Conservation (phyloP, 2,329 filamentous ascomycete genomes). For the Aspergillus glaucus region DNA sequence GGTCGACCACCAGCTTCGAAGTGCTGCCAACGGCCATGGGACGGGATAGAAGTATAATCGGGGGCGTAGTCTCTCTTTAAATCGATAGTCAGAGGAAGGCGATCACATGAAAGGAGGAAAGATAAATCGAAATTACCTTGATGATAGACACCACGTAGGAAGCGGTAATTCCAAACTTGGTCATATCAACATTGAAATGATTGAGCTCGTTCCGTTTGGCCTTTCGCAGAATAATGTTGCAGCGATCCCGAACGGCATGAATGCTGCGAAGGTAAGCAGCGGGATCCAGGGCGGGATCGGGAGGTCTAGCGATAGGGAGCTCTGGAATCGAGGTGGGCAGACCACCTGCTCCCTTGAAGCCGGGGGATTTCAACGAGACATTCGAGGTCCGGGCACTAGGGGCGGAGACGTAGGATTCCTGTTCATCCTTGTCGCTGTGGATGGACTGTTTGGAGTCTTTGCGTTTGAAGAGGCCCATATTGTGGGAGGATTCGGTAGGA, state of each 20-base stretch:
- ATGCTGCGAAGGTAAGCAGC: conserved; percentile 87
- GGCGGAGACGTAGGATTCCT: conserved; percentile 33
- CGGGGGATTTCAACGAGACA: conserved; percentile 46
- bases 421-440: conserved; percentile 33
- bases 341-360: conserved; percentile 39
- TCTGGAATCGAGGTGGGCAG: conserved; percentile 57
- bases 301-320: conserved; percentile 73
- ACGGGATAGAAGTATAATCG: conserved; percentile 67
- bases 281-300: conserved; percentile 81
- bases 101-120: conserved; percentile 3
- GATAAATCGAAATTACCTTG: conserved; percentile 56
- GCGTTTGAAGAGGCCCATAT: conserved; percentile 44
- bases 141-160: conserved; percentile 88
- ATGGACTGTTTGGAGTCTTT: conserved; percentile 38
- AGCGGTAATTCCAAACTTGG: conserved; percentile 76
- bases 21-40: conserved; percentile 66
- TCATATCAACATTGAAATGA: conserved; percentile 84
- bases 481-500: too few relatives aligned
- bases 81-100: conserved; percentile 2
- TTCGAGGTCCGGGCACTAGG: conserved; percentile 41
- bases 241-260: conserved; percentile 76
- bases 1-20: conserved; percentile 53
- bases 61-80: conserved; percentile 62
- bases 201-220: conserved; percentile 69
- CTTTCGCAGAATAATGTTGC: conserved; percentile 66